Evolutionary conservation across 2,329 filamentous ascomycete genomes (phyloP).

Genomic region (Hysterium pulicare): DNA sequence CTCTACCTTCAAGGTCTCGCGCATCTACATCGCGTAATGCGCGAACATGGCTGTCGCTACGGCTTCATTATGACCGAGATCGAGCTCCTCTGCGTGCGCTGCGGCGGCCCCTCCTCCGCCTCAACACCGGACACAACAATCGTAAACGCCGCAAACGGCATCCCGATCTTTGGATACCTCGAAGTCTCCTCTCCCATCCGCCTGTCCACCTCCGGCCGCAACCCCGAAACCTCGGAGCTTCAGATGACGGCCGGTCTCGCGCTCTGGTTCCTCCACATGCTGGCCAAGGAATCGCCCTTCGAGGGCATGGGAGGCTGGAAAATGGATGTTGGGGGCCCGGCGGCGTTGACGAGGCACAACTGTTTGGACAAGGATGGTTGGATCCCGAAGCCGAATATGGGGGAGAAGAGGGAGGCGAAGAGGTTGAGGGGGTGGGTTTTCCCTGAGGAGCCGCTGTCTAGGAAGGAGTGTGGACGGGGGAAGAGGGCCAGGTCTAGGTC

Average conservation of each 20-base stretch:
- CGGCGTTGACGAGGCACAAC: constrained; percentile 68
- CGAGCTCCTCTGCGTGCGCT: constrained; percentile 85
- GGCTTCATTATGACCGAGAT: constrained; percentile 97
- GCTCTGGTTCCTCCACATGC: constrained; percentile 73
- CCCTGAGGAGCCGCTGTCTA: constrained; percentile 69
- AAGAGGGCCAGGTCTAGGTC: constrained; percentile 15
- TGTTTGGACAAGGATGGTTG: constrained; percentile 66
- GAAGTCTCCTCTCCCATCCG: constrained; percentile 64
- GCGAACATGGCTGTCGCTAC: constrained; percentile 87
- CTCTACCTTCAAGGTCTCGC: constrained; percentile 84
- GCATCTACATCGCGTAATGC: constrained; percentile 86
- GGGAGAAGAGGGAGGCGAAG: constrained; percentile 75
- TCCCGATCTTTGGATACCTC: constrained; percentile 82
- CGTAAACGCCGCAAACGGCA: constrained; percentile 46
- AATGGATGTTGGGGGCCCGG: constrained; percentile 70
- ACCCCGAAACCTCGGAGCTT: constrained; percentile 38
- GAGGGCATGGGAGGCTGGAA: constrained; percentile 62
- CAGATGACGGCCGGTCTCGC: constrained; percentile 69
- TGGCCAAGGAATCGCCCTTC: constrained; percentile 60
- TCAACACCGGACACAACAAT: constrained; percentile 32
- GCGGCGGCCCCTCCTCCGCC: constrained; percentile 52
- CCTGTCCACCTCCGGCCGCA: constrained; percentile 42
- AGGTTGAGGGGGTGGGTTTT: constrained; percentile 69
- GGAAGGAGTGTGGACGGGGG: constrained; percentile 57
- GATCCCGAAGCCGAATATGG: constrained; percentile 70